These are phyloP conservation scores for Cryptococcus jaspeensis DNA, from an alignment of 1,284 basidiomycete species.

Conservation along the genomic window DNA sequence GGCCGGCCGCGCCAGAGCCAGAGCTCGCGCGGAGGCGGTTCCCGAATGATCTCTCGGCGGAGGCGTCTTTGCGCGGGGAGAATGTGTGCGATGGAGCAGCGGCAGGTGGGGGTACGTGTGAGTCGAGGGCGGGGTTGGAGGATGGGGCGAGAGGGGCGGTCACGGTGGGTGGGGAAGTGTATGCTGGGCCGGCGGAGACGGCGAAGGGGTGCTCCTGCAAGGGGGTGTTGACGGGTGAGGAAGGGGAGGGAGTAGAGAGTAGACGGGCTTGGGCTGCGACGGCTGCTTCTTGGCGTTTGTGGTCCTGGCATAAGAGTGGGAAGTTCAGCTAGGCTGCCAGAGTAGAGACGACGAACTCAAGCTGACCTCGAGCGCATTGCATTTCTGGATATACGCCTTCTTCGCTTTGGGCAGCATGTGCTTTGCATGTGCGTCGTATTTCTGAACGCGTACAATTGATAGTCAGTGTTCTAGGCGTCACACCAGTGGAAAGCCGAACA, in stretches of 20 bases:
- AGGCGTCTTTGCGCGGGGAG: constrained; percentile 13
- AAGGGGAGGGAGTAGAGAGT: constrained; percentile 36
- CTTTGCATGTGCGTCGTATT: constrained; percentile 76
- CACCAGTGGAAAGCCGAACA: neutral
- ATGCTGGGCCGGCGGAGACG: constrained; percentile 13
- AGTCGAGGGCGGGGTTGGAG: constrained; percentile 20
- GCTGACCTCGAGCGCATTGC: constrained; percentile 73
- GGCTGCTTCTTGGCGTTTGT: constrained; percentile 47
- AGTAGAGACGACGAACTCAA: neutral
- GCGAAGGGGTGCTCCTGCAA: constrained; percentile 28
- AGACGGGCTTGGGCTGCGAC: constrained; percentile 49
- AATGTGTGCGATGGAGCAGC: constrained; percentile 5
- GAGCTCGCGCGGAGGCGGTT: constrained; percentile 27
- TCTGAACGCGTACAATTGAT: constrained; percentile 27
- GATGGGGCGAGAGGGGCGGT: constrained; percentile 25
- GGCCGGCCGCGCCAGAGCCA: constrained; percentile 14
- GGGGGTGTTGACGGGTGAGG: constrained; percentile 22
- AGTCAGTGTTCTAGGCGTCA: neutral
- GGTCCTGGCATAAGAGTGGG: constrained; percentile 25
- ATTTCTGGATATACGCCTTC: constrained; percentile 72
- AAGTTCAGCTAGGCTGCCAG: constrained; percentile 1
- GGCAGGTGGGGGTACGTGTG: constrained; percentile 1
- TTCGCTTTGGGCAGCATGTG: constrained; percentile 72
- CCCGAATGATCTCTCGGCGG: constrained; percentile 5
- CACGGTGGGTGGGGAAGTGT: constrained; percentile 32